Evolutionary conservation across 306 rosid species (phyloP), one percentile per base, ranked within the genome.

Genomic region (Vicia sativa): DNA sequence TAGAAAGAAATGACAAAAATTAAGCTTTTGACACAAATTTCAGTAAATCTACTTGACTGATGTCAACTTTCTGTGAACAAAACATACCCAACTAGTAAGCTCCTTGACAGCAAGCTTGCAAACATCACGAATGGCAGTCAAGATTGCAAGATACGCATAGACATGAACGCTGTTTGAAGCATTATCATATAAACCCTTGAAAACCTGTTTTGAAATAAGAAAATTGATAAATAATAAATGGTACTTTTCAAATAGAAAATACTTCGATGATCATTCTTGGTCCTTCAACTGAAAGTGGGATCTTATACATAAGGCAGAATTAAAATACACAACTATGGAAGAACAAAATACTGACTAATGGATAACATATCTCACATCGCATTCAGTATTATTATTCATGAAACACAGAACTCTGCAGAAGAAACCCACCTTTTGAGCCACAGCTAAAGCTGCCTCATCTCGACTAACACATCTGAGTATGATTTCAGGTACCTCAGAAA

Each of bases 381-480:
- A 23, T 66, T 60, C 42, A 39, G 44, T 15, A 53, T 44, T n/a
- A n/a, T n/a, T 25, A 61, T 34, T 65, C 42, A 58, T n/a, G 50
- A 67, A 37, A 3, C 46, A 61, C 41, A 62, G 54, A 28, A 46
- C 26, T 60, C 16, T 7, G 41, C 3, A 58, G 28, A 73, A 69
- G 16, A 54, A 58, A 28, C 43, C 10, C 70, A 95, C 99, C 99
- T 90, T 95, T 74, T 95, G 97, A 63, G 99, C 96, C 75, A 95
- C 96, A 72, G 99, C 99, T 80, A 95, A 80, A 48, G 99, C 99
- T 61, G 99, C 99, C 84, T 95, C 99, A 73, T 95, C 99, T 65
- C 97, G 90, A 78, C 99, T 88, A 45, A 88, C 81, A 45, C 97
- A 95, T 78, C 86, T 85, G 64, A 90, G 83, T 72, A 95, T 85